Percentiles rank a stretch among this genome's conserved stretches.
Conservation (phyloP, 352 stramenopile species). For the Globisporangium sylvaticum region DNA sequence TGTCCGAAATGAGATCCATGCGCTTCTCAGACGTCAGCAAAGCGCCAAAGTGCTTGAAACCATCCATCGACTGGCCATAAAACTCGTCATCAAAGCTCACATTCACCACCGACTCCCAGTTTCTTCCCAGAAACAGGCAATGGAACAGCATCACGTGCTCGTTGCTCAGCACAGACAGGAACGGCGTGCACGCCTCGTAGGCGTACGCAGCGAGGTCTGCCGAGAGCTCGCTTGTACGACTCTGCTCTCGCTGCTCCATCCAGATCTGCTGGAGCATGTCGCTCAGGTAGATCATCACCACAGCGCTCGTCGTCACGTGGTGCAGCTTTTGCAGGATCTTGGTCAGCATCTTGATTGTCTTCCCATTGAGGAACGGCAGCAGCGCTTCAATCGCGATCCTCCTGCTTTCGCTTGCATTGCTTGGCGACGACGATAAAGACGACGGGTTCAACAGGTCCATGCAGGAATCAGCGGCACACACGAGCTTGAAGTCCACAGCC, state of each 20-base stretch:
- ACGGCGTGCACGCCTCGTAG: slow-evolving; percentile 67
- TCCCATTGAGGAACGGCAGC: slow-evolving; percentile 44
- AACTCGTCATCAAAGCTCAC: slow-evolving; percentile 32
- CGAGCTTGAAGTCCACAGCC: slow-evolving; percentile 49
- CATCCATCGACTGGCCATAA: slow-evolving; percentile 41
- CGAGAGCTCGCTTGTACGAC: slow-evolving; percentile 10
- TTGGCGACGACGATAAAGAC: not conserved
- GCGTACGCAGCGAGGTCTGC: slow-evolving; percentile 53
- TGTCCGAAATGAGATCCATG: slow-evolving; percentile 47
- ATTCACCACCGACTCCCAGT: slow-evolving; percentile 1
- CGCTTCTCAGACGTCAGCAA: slow-evolving; percentile 44
- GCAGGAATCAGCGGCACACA: slow-evolving; percentile 36
- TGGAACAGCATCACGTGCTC: slow-evolving; percentile 71
- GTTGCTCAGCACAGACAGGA: slow-evolving; percentile 54
- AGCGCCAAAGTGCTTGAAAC: slow-evolving; percentile 31
- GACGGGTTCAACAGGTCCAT: slow-evolving; percentile 30
- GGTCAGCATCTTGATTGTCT: slow-evolving; percentile 66
- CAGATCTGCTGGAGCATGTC: slow-evolving; percentile 40
- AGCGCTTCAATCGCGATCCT: slow-evolving; percentile 40
- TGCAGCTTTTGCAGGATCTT: slow-evolving; percentile 75
- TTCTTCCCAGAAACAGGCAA: slow-evolving; percentile 35
- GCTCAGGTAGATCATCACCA: slow-evolving; percentile 71
- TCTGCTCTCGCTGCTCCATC: slow-evolving; percentile 19
- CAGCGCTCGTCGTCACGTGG: slow-evolving; percentile 46
- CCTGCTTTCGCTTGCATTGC: slow-evolving; percentile 6